Conservation (phyloP, 2,329 filamentous ascomycete species). For the Aschersonia sp. region DNA sequence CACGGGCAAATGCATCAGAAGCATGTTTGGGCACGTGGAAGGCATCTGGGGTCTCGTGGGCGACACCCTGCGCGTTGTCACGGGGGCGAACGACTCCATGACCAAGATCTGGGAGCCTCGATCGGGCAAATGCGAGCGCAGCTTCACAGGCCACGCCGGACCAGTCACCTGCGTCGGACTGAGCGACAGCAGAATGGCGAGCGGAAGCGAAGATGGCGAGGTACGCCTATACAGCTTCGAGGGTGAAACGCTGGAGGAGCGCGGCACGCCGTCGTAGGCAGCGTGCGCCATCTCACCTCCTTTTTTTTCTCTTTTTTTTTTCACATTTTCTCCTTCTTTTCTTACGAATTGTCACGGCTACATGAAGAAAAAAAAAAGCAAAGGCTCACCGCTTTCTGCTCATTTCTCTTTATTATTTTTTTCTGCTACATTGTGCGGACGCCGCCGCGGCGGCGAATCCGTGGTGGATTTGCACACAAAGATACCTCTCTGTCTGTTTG, state of each 20-base stretch:
- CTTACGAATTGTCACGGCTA: too few species aligned
- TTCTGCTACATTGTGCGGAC: too few species aligned
- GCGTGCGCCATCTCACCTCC: background rate
- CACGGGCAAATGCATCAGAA: conserved; percentile 69
- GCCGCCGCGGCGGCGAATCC: too few species aligned
- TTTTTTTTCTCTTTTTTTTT: too few species aligned
- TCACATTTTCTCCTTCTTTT: too few species aligned
- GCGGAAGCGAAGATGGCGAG: conserved; percentile 85
- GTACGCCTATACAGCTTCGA: conserved; percentile 73
- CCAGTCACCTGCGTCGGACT: conserved; percentile 89
- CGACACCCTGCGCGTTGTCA: conserved; percentile 77
- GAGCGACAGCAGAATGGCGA: conserved; percentile 79
- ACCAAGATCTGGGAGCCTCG: conserved; percentile 89
- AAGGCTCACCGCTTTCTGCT: too few species aligned
- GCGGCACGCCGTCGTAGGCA: conserved; percentile 33
- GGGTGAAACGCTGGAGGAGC: conserved; percentile 31
- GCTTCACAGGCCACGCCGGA: conserved; percentile 78
- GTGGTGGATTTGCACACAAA: too few species aligned
- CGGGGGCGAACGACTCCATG: conserved; percentile 83
- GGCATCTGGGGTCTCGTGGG: conserved; percentile 89
- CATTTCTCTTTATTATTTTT: too few species aligned
- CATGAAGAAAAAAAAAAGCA: too few species aligned
- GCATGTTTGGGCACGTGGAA: conserved; percentile 93
- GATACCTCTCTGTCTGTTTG: too few species aligned
- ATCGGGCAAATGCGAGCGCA: conserved; percentile 81